These are phyloP conservation scores for Orychophragmus violaceus DNA, from an alignment of 345 rosid genomes.

Conservation along the genomic window DNA sequence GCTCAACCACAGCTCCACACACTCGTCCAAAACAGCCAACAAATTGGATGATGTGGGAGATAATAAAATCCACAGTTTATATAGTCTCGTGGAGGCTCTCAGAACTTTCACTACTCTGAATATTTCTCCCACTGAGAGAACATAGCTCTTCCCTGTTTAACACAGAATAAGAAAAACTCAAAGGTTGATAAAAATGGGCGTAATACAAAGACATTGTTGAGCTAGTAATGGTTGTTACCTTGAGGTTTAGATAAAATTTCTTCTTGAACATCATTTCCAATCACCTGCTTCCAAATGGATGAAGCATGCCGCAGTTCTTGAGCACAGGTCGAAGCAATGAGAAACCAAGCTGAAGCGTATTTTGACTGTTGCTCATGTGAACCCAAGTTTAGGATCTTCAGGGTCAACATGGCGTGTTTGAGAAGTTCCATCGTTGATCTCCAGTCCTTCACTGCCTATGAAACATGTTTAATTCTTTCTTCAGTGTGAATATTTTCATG, in stretches of 20 bases:
- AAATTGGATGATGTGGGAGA: constrained; percentile 28
- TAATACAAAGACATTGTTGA: not conserved
- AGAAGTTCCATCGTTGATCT: constrained; percentile 51
- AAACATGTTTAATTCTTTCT: constrained; percentile 9
- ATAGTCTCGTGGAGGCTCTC: constrained; percentile 50
- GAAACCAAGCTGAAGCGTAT: constrained; percentile 61
- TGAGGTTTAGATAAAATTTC: constrained; percentile 45
- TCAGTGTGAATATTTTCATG: not conserved
- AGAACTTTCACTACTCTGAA: constrained; percentile 68
- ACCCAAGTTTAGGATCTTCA: constrained; percentile 55
- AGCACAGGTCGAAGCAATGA: constrained; percentile 52
- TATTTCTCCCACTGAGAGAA: constrained; percentile 73
- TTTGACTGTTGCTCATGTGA: constrained; percentile 46
- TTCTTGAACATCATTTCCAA: constrained; percentile 38
- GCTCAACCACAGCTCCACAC: constrained; percentile 57
- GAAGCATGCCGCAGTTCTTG: constrained; percentile 76
- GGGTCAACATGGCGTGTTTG: constrained; percentile 38
- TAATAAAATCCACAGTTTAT: constrained; percentile 68
- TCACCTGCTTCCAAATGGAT: constrained; percentile 61
- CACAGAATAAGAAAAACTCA: not conserved
- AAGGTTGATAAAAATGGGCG: not conserved
- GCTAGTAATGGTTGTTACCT: constrained; percentile 38
- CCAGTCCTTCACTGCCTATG: constrained; percentile 63
- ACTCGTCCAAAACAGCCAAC: constrained; percentile 48
- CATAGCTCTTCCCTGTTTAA: constrained; percentile 52